Evolutionary conservation across 352 stramenopile genomes (phyloP).

Genomic region (Pythium dissotocum): DNA sequence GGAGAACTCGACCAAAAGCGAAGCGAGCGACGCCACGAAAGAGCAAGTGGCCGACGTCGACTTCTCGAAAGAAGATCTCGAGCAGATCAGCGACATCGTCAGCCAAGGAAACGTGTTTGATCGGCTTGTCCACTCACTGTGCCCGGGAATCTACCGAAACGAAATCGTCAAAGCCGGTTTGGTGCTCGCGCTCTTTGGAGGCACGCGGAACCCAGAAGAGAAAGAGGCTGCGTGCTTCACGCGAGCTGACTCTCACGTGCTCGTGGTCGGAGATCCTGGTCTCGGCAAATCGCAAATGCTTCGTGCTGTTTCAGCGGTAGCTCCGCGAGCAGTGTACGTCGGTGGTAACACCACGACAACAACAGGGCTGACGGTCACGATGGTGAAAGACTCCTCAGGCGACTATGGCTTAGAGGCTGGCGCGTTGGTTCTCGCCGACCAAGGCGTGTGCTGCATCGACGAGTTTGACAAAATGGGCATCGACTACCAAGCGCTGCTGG

Average conservation of each 20-base stretch:
- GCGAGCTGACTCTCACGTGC: conserved; percentile 89
- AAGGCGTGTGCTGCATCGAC: conserved; percentile 95
- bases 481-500: conserved; percentile 84
- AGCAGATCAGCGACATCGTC: conserved; percentile 83
- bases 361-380: conserved; percentile 92
- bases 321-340: conserved; percentile 92
- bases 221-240: conserved; percentile 46
- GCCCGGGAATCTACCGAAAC: conserved; percentile 95
- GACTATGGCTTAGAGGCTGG: conserved; percentile 87
- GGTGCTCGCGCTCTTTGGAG: conserved; percentile 90
- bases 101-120: conserved; percentile 85
- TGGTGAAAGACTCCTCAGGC: conserved; percentile 89
- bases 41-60: conserved; percentile 34
- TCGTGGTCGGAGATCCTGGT: conserved; percentile 93
- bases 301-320: conserved; percentile 75
- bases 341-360: conserved; percentile 93
- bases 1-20: conserved; percentile 38
- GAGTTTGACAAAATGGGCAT: conserved; percentile 96
- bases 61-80: conserved; percentile 85
- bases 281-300: conserved; percentile 95
- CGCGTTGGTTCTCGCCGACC: conserved; percentile 86
- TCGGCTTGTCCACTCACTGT: conserved; percentile 90
- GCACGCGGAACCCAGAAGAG: conserved; percentile 55
- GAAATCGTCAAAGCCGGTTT: conserved; percentile 94
- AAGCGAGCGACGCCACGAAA: conserved; percentile 26